Percentiles rank a stretch among this genome's conserved stretches.
phyloP scores from a whole-genome alignment of 306 rosid genomes.

The Ormosia emarginata region DNA sequence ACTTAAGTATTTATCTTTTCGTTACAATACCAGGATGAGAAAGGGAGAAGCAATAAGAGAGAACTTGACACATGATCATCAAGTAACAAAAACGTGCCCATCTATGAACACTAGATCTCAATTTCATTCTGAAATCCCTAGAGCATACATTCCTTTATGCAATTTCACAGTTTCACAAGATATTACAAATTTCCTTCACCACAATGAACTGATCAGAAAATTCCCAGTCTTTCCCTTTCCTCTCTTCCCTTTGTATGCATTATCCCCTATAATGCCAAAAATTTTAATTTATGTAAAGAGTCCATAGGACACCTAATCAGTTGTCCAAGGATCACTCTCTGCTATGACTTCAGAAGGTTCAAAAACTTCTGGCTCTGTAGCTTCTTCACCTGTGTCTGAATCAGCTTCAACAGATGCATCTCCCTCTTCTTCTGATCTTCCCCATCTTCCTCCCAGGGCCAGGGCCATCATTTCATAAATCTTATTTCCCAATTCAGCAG shows the following conservation, averaged over 20 bases:
- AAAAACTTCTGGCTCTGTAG: constrained; percentile 53
- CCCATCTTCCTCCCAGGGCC: constrained; percentile 99
- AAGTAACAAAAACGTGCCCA: not conserved
- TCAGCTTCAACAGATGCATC: constrained; percentile 33
- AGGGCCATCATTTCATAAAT: constrained; percentile 94
- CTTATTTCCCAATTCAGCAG: constrained; percentile 90
- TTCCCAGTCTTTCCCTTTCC: not conserved
- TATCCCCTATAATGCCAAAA: constrained; percentile 34
- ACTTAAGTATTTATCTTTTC: too few species aligned
- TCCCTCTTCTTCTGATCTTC: constrained; percentile 62
- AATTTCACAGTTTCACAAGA: not conserved
- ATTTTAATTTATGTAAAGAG: not conserved
- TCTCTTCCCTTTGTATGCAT: constrained; percentile 1
- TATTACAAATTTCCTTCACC: not conserved
- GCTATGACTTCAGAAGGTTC: constrained; percentile 90
- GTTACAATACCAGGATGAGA: not conserved
- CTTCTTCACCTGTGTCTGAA: constrained; percentile 37
- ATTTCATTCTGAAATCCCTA: not conserved
- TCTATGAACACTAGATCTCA: not conserved
- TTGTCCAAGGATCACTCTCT: constrained; percentile 90
- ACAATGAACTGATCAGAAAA: not conserved
- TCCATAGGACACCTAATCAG: constrained; percentile 34
- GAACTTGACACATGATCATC: not conserved
- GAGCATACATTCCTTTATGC: not conserved
- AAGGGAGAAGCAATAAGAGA: too few species aligned